Evolutionary conservation across 2,329 filamentous ascomycete genomes (phyloP).

Genomic region (Colletotrichum endophyticum): DNA sequence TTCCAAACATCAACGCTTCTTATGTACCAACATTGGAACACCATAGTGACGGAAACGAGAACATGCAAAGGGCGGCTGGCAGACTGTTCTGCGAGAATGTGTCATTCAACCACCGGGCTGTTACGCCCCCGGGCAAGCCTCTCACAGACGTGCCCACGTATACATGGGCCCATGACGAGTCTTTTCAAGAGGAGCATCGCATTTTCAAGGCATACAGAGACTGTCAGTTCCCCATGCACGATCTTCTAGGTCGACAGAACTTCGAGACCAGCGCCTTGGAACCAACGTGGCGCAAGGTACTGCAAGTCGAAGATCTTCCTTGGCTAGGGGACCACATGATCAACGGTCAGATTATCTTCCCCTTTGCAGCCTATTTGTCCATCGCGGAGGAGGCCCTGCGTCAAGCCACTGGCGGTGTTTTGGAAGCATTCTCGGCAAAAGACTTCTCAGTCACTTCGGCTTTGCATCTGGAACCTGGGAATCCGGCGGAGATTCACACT

Average conservation of each 20-base stretch:
- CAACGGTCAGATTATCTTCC: background rate
- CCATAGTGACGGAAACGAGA: background rate
- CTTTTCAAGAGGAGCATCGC: background rate
- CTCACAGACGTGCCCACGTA: slow-evolving; percentile 4
- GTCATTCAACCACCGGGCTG: background rate
- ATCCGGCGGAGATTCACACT: slow-evolving; percentile 33
- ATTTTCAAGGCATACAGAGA: background rate
- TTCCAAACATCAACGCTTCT: background rate
- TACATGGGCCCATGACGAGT: background rate
- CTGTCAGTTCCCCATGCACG: background rate
- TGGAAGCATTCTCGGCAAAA: slow-evolving; percentile 26
- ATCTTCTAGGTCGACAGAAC: background rate
- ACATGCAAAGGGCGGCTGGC: background rate
- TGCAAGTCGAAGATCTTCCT: background rate
- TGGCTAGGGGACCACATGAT: background rate
- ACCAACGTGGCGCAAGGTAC: background rate
- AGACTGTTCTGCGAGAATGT: background rate
- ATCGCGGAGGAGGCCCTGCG: background rate
- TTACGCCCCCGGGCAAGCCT: background rate
- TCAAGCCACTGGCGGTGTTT: background rate
- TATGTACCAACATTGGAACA: background rate
- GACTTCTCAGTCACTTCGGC: slow-evolving; percentile 32
- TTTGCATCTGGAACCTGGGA: slow-evolving; percentile 31
- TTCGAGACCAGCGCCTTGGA: background rate
- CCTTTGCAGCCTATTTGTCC: background rate